These are phyloP conservation scores for Paramarasmius palmivorus DNA, from an alignment of 1,284 basidiomycete species.

Conservation along the genomic window DNA sequence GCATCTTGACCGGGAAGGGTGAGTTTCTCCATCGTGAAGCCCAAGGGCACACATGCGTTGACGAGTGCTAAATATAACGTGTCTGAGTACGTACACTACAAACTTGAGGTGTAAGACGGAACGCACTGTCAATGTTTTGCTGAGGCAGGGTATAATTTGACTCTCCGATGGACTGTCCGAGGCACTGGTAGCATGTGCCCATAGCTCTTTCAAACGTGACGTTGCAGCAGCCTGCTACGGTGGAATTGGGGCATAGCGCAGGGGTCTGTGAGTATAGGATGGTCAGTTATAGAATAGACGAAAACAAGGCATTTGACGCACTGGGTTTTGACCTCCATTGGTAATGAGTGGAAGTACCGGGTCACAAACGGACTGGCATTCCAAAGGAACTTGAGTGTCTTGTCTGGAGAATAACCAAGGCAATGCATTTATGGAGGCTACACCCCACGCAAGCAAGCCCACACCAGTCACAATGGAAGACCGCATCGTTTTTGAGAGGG, in stretches of 20 bases:
- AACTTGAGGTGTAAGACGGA: not conserved
- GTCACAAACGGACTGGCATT: no score
- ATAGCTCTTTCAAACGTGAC: not conserved
- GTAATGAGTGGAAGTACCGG: no score
- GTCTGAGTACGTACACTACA: not conserved
- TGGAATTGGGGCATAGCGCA: not conserved
- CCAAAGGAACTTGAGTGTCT: no score
- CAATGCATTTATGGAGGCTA: no score
- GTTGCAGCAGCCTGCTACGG: not conserved
- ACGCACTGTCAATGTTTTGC: not conserved
- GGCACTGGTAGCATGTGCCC: not conserved
- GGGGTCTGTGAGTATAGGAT: no score
- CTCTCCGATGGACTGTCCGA: not conserved
- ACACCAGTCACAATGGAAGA: no score
- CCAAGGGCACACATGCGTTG: slow-evolving; percentile 28
- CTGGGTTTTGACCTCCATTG: no score
- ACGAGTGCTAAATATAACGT: slow-evolving; percentile 25
- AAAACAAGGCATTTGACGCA: no score
- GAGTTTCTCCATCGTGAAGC: slow-evolving; percentile 32
- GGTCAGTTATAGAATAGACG: no score
- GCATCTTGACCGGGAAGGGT: slow-evolving; percentile 43
- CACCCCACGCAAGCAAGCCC: no score
- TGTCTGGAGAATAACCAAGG: no score
- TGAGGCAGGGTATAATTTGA: not conserved
- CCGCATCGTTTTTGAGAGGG: no score